Conservation (phyloP, 2,329 filamentous ascomycete species). For the Exophiala aquamarina region DNA sequence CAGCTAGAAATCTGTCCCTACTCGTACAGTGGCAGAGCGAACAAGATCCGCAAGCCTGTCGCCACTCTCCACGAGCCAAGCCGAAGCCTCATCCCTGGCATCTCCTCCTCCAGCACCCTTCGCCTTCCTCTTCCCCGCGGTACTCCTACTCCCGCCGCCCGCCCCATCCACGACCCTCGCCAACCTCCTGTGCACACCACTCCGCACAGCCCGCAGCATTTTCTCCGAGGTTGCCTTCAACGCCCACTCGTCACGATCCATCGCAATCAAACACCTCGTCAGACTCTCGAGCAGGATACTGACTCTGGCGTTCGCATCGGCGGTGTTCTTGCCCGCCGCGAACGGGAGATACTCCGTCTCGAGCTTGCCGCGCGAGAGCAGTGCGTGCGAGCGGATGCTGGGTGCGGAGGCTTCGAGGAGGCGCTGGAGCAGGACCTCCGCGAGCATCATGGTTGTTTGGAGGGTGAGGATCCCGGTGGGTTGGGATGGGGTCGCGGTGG, state of each 20-base stretch:
- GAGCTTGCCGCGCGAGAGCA: slow-evolving; percentile 51
- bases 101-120: slow-evolving; percentile 37
- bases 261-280: slow-evolving; percentile 52
- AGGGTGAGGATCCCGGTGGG: slow-evolving; percentile 14
- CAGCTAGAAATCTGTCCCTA: too few species aligned
- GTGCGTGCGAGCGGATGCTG: slow-evolving; percentile 36
- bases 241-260: slow-evolving; percentile 26
- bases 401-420: slow-evolving; percentile 47
- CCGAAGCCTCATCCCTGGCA: slow-evolving; percentile 36
- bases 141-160: not conserved
- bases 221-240: too few species aligned
- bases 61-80: slow-evolving; percentile 42
- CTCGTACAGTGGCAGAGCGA: too few species aligned
- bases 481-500: slow-evolving; percentile 15
- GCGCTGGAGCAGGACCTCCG: slow-evolving; percentile 52
- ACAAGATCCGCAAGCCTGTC: slow-evolving; percentile 40
- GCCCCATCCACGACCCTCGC: slow-evolving; percentile 38
- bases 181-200: slow-evolving; percentile 54
- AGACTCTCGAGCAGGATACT: slow-evolving; percentile 68
- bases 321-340: slow-evolving; percentile 60
- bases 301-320: slow-evolving; percentile 71
- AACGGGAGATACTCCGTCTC: slow-evolving; percentile 65
- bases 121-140: not conserved
- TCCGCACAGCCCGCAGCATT: slow-evolving; percentile 51
- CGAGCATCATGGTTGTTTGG: slow-evolving; percentile 49